Conservation (phyloP, 176 grass and related monocot species). For the Musa schizocarpa region DNA sequence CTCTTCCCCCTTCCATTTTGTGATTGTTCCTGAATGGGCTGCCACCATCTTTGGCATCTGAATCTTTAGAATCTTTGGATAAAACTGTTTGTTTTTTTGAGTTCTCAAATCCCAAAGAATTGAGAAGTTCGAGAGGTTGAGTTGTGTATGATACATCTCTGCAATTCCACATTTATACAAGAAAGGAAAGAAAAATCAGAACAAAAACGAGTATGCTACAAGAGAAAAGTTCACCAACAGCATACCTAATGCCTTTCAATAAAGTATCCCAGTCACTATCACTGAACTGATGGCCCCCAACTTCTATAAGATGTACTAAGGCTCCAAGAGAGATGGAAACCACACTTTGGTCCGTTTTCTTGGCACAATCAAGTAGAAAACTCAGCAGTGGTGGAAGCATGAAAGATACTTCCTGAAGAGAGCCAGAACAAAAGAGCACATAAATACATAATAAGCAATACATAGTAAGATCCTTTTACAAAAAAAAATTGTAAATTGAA, state of each 20-base stretch:
- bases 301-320: slow-evolving; percentile 95
- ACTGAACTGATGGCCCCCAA: slow-evolving; percentile 91
- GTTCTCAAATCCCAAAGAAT: slow-evolving; percentile 91
- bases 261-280: slow-evolving; percentile 94
- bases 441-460: slow-evolving; percentile 8
- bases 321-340: slow-evolving; percentile 96
- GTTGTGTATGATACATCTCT: slow-evolving; percentile 98
- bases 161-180: slow-evolving; percentile 26
- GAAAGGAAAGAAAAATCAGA: slow-evolving; percentile 7
- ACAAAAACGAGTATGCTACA: not conserved
- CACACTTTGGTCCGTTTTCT: slow-evolving; percentile 97
- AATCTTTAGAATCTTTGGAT: slow-evolving; percentile 29
- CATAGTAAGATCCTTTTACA: not conserved
- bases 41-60: slow-evolving; percentile 24
- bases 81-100: slow-evolving; percentile 38
- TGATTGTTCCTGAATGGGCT: slow-evolving; percentile 15
- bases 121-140: slow-evolving; percentile 93
- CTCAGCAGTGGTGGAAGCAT: slow-evolving; percentile 95
- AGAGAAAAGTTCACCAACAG: not conserved
- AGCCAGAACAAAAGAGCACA: slow-evolving; percentile 15
- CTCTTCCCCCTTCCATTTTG: slow-evolving; percentile 33
- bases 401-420: slow-evolving; percentile 79
- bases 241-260: slow-evolving; percentile 92
- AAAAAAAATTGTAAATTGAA: not conserved
- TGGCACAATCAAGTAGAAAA: slow-evolving; percentile 97